Evolutionary conservation across 805 yeast genomes (phyloP), one percentile per base, ranked within the genome.

Genomic region (Ogataea dorogensis): DNA sequence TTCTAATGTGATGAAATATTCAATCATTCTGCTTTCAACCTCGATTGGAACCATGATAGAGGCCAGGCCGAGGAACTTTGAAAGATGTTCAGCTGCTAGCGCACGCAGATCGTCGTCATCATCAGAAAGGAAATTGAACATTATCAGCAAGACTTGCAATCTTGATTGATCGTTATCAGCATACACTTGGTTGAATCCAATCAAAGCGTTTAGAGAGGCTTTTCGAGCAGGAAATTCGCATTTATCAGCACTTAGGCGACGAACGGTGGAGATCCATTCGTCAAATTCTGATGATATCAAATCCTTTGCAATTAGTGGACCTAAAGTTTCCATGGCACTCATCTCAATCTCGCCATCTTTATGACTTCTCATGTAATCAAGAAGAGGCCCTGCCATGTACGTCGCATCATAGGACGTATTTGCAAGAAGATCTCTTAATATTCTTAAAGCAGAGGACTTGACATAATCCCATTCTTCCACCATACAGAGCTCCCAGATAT

Each of bases 81-180:
- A 53, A 12, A 79, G 53, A 36, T 64, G 65, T 1, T 46, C 29
- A 0, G 85, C 65, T 0, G 85, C 72, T 2, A 48, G 12, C 1
- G 59, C 57, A 38, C 94, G 64, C 5, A 84, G 59, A 10, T 70
- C 77, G 9, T 67, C 75, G 47, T 82, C 91, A 49, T 86, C 95
- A 56, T 86, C 95, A 34, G 61, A 60, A 16, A 81, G 52, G 43
- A 63, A 68, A 10, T 58, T 52, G 40, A 65, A 66, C 1, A 70
- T 33, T 6, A 44, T 33, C n/a, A 53, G 33, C 6, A 43, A 15
- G 5, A 43, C 50, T 12, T 35, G 33, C 10, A 39, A 22, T 2
- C 22, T 14, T 2, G 38, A 40, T 10, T 29, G 18, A 3, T 28
- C 17, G 3, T 43, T 35, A 15, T n/a, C 22, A 7, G 4, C 13